Percentiles rank a stretch among this genome's conserved stretches.
phyloP scores from a whole-genome alignment of 306 rosid species.

The Potentilla sterilis region DNA sequence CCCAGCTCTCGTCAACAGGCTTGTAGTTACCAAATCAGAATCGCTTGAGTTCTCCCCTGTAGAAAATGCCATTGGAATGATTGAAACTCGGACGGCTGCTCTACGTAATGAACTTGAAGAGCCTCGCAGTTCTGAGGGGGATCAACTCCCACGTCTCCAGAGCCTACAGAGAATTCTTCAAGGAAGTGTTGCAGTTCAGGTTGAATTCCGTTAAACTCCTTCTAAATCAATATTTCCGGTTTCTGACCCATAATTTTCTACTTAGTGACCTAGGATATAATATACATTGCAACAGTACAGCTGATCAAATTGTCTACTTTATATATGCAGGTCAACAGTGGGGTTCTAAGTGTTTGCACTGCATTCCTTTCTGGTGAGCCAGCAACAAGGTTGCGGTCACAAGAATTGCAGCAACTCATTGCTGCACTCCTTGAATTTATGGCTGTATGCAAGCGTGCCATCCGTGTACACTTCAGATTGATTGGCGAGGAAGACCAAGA shows the following conservation, averaged over 20 bases:
- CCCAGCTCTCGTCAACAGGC: conserved; percentile 96
- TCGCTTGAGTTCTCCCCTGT: conserved; percentile 97
- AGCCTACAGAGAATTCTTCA: conserved; percentile 96
- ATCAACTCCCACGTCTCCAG: conserved; percentile 96
- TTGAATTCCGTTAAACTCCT: conserved; percentile 10
- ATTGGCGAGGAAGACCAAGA: conserved; percentile 99
- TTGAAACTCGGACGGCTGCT: conserved; percentile 96
- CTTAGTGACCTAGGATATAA: not conserved
- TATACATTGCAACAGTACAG: not conserved
- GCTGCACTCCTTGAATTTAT: conserved; percentile 98
- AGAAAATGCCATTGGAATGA: conserved; percentile 99
- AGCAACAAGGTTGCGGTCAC: conserved; percentile 89
- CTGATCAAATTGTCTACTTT: not conserved
- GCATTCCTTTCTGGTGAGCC: conserved; percentile 98
- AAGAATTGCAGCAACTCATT: conserved; percentile 95
- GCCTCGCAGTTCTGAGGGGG: conserved; percentile 98
- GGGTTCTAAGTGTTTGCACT: conserved; percentile 94
- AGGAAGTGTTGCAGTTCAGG: conserved; percentile 99
- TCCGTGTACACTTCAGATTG: conserved; percentile 85
- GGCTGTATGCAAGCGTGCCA: conserved; percentile 99
- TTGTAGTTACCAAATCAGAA: conserved; percentile 79
- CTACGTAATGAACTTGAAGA: conserved; percentile 97
- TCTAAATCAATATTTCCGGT: not conserved
- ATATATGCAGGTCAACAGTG: conserved; percentile 82
- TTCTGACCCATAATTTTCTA: not conserved